A percentile compares a stretch with the other conserved stretches of the same genome.
Conservation (phyloP, 2,329 filamentous ascomycete species). For the Xylaria hypoxylon region DNA sequence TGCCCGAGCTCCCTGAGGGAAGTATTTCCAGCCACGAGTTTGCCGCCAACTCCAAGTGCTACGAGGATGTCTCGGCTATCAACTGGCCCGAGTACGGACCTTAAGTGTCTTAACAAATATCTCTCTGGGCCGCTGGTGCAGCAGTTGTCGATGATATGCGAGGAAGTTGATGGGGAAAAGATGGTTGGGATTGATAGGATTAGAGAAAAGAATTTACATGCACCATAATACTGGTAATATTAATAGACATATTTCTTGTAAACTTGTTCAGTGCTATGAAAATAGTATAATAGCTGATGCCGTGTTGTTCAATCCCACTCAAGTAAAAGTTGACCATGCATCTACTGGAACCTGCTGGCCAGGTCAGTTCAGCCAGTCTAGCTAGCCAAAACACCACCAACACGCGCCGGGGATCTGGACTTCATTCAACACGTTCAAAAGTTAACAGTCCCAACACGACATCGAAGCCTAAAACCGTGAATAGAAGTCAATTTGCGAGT, state of each 20-base stretch:
- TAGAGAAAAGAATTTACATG: slow-evolving; percentile 4
- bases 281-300: too few species aligned
- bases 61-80: slow-evolving; percentile 55
- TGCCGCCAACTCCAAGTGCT: slow-evolving; percentile 55
- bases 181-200: neutral
- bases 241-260: slow-evolving; percentile 20
- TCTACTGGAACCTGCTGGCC: too few species aligned
- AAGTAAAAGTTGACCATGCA: too few species aligned
- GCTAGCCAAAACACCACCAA: too few species aligned
- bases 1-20: slow-evolving; percentile 53
- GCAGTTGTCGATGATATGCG: neutral
- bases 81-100: slow-evolving; percentile 53
- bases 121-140: neutral
- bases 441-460: too few species aligned
- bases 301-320: too few species aligned
- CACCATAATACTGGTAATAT: slow-evolving; percentile 22
- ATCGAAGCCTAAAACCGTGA: too few species aligned
- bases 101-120: slow-evolving; percentile 5
- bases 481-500: too few species aligned
- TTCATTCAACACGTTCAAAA: too few species aligned
- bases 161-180: neutral
- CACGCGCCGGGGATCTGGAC: too few species aligned
- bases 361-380: too few species aligned
- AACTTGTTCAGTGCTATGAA: too few species aligned
- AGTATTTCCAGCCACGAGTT: slow-evolving; percentile 56